Percentiles rank a stretch among this genome's conserved stretches.
These are phyloP conservation scores for Blastomyces emzantsi DNA, from an alignment of 2,329 filamentous ascomycete genomes.

Conservation along the genomic window DNA sequence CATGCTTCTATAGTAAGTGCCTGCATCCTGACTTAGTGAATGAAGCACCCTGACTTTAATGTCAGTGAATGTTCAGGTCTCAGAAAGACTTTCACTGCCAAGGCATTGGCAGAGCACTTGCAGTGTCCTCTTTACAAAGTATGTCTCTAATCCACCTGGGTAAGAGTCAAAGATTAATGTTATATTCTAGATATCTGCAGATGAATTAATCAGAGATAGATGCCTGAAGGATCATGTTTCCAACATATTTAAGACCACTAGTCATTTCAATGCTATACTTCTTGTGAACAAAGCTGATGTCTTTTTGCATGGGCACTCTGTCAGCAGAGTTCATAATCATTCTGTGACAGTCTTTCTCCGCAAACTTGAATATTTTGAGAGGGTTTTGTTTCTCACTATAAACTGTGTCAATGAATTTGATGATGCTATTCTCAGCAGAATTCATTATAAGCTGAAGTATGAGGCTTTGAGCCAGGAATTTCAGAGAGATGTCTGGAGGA, in stretches of 20 bases:
- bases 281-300: too few relatives aligned
- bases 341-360: too few relatives aligned
- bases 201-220: conserved; percentile 13
- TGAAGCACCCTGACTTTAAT: conserved; percentile 8
- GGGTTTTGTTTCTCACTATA: too few relatives aligned
- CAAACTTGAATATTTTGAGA: too few relatives aligned
- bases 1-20: conserved; percentile 33
- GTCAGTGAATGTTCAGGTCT: conserved; percentile 19
- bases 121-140: too few relatives aligned
- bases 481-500: conserved; percentile 27
- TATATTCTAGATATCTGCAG: conserved; percentile 16
- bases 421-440: too few relatives aligned
- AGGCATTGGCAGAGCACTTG: conserved; percentile 28
- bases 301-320: too few relatives aligned
- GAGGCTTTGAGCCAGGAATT: conserved; percentile 20
- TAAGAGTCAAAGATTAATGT: conserved; percentile 1
- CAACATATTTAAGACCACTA: conserved; percentile 16
- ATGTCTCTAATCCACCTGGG: too few relatives aligned
- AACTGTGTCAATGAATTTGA: too few relatives aligned
- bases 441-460: conserved; percentile 27
- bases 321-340: too few relatives aligned
- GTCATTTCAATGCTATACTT: too few relatives aligned
- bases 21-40: conserved; percentile 6
- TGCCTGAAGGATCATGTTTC: conserved; percentile 1
- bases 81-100: conserved; percentile 30